Percentiles rank a stretch among this genome's conserved stretches.
Conservation (phyloP, 495 filamentous ascomycete genomes). For the Cenococcum geophilum region DNA sequence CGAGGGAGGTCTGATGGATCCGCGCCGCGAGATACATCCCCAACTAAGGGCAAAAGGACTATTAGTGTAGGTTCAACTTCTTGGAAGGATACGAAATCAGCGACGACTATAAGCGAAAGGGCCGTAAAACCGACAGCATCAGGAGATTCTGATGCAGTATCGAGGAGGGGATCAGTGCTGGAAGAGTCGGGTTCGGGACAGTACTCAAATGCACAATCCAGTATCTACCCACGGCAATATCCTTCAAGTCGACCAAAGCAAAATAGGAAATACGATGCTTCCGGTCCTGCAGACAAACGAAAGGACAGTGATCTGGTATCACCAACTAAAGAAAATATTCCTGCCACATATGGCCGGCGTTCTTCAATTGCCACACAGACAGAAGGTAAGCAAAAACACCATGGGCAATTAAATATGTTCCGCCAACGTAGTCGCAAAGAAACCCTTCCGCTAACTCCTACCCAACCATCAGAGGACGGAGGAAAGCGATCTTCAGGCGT, state of each 20-base stretch:
- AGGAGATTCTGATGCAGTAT: constrained; percentile 13
- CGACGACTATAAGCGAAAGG: constrained; percentile 31
- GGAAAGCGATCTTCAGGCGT: constrained; percentile 11
- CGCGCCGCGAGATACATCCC: constrained; percentile 33
- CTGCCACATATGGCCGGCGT: constrained; percentile 28
- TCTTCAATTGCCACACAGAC: constrained; percentile 35
- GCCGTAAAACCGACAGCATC: constrained; percentile 38
- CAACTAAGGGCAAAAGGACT: constrained; percentile 39
- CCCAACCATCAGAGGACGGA: constrained; percentile 13
- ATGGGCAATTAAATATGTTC: neutral
- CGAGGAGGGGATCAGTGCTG: constrained; percentile 12
- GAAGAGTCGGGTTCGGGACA: constrained; percentile 11
- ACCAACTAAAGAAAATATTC: constrained; percentile 20
- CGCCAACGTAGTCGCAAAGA: neutral
- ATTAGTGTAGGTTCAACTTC: constrained; percentile 40
- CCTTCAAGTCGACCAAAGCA: constrained; percentile 13
- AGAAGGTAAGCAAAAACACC: constrained; percentile 22
- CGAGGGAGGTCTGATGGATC: constrained; percentile 31
- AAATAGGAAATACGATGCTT: constrained; percentile 14
- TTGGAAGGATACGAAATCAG: constrained; percentile 18
- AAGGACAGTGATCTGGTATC: constrained; percentile 29
- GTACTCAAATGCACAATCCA: constrained; percentile 12
- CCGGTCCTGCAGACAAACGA: constrained; percentile 37
- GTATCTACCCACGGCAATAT: constrained; percentile 22
- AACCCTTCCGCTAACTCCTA: neutral